Percentiles rank a stretch among this genome's conserved stretches.
Conservation (phyloP, 306 rosid species). For the Glycyrrhiza uralensis region DNA sequence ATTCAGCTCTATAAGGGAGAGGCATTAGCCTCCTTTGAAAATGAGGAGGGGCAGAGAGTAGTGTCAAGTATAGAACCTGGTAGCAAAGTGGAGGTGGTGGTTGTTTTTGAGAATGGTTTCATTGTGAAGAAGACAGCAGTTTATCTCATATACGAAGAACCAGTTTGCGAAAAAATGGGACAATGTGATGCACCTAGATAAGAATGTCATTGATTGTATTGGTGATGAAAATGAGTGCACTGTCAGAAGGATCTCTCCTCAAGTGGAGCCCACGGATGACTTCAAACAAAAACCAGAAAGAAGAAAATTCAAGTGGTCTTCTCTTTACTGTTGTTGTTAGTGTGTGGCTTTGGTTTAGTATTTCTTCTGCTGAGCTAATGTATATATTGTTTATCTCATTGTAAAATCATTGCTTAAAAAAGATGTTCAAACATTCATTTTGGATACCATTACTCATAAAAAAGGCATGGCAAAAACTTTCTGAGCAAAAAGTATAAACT, state of each 20-base stretch:
- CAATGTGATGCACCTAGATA: neutral
- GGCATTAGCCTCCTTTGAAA: neutral
- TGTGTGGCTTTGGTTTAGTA: no score
- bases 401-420: neutral
- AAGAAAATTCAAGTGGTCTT: neutral
- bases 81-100: neutral
- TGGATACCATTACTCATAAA: neutral
- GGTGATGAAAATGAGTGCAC: neutral
- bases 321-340: no score
- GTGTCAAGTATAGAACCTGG: neutral
- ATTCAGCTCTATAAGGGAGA: neutral
- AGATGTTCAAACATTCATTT: neutral
- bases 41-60: constrained; percentile 4
- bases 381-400: neutral
- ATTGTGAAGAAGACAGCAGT: neutral
- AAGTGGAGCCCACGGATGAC: neutral
- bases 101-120: neutral
- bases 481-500: neutral
- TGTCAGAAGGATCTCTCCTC: neutral
- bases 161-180: neutral
- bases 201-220: neutral
- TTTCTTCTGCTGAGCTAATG: no score
- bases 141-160: neutral
- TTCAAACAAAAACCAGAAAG: neutral
- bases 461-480: neutral